Conservation (phyloP, 2,329 filamentous ascomycete genomes). For the Alternaria hordeiaustralica region DNA sequence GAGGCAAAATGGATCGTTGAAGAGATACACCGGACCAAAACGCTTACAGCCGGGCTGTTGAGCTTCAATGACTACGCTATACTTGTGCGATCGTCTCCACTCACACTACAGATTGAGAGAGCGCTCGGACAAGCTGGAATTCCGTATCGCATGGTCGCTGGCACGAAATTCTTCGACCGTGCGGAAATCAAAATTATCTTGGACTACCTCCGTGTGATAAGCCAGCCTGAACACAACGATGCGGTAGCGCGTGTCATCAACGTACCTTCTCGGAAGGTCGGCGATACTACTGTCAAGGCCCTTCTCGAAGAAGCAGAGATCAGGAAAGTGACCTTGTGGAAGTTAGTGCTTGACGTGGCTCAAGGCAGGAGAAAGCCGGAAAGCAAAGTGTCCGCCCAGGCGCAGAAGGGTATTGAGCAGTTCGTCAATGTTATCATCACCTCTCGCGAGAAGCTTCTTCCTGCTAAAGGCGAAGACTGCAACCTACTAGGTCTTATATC, state of each 20-base stretch:
- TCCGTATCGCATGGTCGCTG: slow-evolving; percentile 91
- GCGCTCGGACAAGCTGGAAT: slow-evolving; percentile 81
- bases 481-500: slow-evolving; percentile 59
- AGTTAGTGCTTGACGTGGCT: slow-evolving; percentile 66
- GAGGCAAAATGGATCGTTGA: slow-evolving; percentile 90
- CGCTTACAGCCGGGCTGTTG: slow-evolving; percentile 76
- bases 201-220: slow-evolving; percentile 86
- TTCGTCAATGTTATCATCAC: slow-evolving; percentile 68
- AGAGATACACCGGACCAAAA: slow-evolving; percentile 75
- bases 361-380: slow-evolving; percentile 60
- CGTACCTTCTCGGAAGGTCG: slow-evolving; percentile 78
- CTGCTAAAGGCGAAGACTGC: slow-evolving; percentile 47
- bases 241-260: slow-evolving; percentile 85
- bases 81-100: slow-evolving; percentile 79
- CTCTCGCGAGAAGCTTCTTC: slow-evolving; percentile 61
- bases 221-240: slow-evolving; percentile 86
- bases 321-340: slow-evolving; percentile 75
- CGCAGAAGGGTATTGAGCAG: slow-evolving; percentile 63
- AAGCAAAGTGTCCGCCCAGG: slow-evolving; percentile 62
- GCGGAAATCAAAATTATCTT: slow-evolving; percentile 85
- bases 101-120: slow-evolving; percentile 86
- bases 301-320: slow-evolving; percentile 79
- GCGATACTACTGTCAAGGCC: slow-evolving; percentile 76
- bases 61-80: slow-evolving; percentile 82
- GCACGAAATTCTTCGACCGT: slow-evolving; percentile 89